Base-by-base conservation (phyloP, 169 alveolate genomes). In the Amoebophrya sp. region DNA sequence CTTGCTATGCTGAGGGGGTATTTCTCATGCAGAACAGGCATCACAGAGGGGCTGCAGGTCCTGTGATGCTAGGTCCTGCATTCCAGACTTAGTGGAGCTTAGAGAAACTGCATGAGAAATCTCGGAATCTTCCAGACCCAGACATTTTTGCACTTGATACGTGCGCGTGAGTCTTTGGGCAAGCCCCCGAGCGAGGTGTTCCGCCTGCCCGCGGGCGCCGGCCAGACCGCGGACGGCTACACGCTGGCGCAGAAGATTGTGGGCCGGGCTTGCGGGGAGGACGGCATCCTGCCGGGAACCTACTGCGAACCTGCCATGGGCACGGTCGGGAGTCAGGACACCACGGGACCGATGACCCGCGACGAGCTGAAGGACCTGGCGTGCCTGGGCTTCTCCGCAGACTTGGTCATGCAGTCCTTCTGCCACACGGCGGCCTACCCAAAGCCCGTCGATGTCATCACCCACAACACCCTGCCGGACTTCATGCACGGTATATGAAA, bases 341-440 rank as follows among this genome's bases (percentile, higher is more conserved):
- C 93, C 40, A 92, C 93, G 1, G 93, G 93, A 23, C 92, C 92
- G 0, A 91, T 91, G 93, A 92, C 93, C 1, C 93, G 93, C 35
- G 93, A 89, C 40, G 93, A 91, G 91, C 77, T 91, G 77, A 91
- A 91, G 93, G 93, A 92, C 55, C 83, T 91, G 93, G 93, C 93
- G 7, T 91, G 93, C 93, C 91, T 91, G 23, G 93, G 93, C 32
- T 91, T 91, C 89, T 90, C 83, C 77, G 93, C 93, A 0, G 93
- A 91, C 91, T 66, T 91, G 14, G 93, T 91, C 53, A 91, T 91
- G 93, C 93, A 77, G 53, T 92, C 93, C 55, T 92, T 92, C 89
- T 92, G 93, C 93, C 93, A 92, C 88, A 92, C 93, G 3, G 93
- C 93, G 18, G 93, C 93, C 40, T 92, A 92, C 47, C 93, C 93